Base-by-base conservation (phyloP, 2,329 filamentous ascomycete species). In the Diaporthe citrichinensis region DNA sequence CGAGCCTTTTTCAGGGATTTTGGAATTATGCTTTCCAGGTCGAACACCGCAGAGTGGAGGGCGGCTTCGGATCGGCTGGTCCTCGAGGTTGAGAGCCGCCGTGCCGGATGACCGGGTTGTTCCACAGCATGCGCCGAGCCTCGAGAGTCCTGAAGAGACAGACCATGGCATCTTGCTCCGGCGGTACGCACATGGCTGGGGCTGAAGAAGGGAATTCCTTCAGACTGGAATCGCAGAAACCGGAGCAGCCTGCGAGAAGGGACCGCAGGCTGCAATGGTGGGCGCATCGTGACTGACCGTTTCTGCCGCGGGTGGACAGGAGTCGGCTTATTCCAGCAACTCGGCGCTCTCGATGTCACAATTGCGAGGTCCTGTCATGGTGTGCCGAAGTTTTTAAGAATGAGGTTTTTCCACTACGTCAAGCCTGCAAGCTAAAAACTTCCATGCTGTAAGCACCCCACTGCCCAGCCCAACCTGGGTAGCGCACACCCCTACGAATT, bases 151-250 rank as follows among this genome's bases (percentile, higher is more conserved):
- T 55, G 34, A 8, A 49, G 34, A 57, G 57, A 36, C 39, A 41
- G 34, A 5, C 58, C 58, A 46, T 25, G 51, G 59, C 71, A 73
- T 55, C 44, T 53, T 14, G 61, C 12, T 39, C 51, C 28, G 61
- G 72, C n/a, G 67, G 72, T 51, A 12, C 31, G 41, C 44, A 74
- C 76, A 74, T 82, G 81, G 79, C 85, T 87, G 72, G 85, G 81
- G 73, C 81, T 85, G 82, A 89, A 88, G 79, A 90, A 89, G 77
- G 85, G 86, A 61, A 90, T 81, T 73, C 87, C 87, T 79, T 94
- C 89, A 78, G 93, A 91, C 83, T 96, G 94, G 72, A 88, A 90
- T 78, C 91, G 92, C 78, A 97, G 88, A 83, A 94, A 96, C 79
- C 92, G 92, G 77, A 97, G 87, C 28, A 96, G 89, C 75, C 83